Evolutionary conservation across 169 alveolate species (phyloP).

Genomic region (Hepatocystis sp.): DNA sequence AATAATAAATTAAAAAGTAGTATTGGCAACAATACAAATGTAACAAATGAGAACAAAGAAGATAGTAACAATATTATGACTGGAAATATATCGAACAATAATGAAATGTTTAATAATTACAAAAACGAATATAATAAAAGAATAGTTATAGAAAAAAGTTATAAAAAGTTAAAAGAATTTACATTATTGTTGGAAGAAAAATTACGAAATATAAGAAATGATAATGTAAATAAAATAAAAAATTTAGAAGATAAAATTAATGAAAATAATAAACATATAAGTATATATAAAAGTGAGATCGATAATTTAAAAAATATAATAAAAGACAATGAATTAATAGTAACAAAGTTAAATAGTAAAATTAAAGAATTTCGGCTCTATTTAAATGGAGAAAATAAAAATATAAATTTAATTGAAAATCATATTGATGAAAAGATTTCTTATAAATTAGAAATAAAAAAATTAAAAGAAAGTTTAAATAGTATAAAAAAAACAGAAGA

Average conservation of each 20-base stretch:
- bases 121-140: slow-evolving; percentile 33
- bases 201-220: slow-evolving; percentile 17
- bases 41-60: background rate
- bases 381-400: slow-evolving; percentile 21
- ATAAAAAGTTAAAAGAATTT: slow-evolving; percentile 51
- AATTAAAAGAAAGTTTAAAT: slow-evolving; percentile 45
- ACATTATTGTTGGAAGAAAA: slow-evolving; percentile 58
- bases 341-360: slow-evolving; percentile 22
- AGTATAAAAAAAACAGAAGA: slow-evolving; percentile 48
- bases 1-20: slow-evolving; percentile 23
- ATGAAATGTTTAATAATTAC: background rate
- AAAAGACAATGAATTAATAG: slow-evolving; percentile 19
- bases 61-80: background rate
- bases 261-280: slow-evolving; percentile 13
- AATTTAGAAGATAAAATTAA: slow-evolving; percentile 35
- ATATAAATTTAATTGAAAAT: slow-evolving; percentile 10
- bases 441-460: slow-evolving; percentile 46
- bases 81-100: background rate
- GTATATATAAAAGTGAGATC: slow-evolving; percentile 8
- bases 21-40: too few relatives aligned
- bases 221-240: slow-evolving; percentile 8
- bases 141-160: slow-evolving; percentile 32
- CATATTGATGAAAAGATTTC: slow-evolving; percentile 12
- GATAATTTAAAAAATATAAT: slow-evolving; percentile 17
- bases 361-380: slow-evolving; percentile 29